Evolutionary conservation across 2,329 filamentous ascomycete species (phyloP), one percentile per base, ranked within the genome.

Genomic region (Chaetomium strumarium): DNA sequence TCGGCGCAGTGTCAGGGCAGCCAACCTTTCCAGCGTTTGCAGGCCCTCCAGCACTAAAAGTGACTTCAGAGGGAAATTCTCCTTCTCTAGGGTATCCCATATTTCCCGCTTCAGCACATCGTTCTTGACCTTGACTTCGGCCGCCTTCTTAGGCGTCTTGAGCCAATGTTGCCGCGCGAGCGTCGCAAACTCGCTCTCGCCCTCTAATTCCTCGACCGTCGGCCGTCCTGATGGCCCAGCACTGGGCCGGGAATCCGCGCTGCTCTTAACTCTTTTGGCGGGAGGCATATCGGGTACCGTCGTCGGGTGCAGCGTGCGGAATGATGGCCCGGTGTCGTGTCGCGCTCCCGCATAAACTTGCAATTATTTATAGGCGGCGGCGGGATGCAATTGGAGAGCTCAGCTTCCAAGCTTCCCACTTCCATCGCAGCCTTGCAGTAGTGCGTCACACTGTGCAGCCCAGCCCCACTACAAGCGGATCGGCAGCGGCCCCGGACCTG

Each of bases 111-210:
- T 95, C 64, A 99, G 72, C 43, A 95, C 82, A 58, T 95, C 86
- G 46, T 88, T 92, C 70, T 88, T 87, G 71, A 88, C 84, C 70
- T 85, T 88, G 64, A 81, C 73, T 65, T 84, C 89, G 45, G 57
- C 47, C 16, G 58, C 20, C 78, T 63, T 65, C 79, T 81, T 81
- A 20, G 79, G 73, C 9, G 75, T 62, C 66, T 86, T 85, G 56
- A 96, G 75, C 93, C 93, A 99, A 70, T 92, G 80, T 69, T 88
- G 84, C 65, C 84, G 82, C 56, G 93, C 93, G 59, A 96, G 75
- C 67, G 86, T 80, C 63, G 85, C 83, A 71, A 90, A 89, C 59
- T 79, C 73, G 62, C 76, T 84, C 64, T 89, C 85, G 64, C 84
- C 84, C 60, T 87, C 83, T 56, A 88, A 67, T 63, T 86, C 86